A percentile compares a stretch with the other conserved stretches of the same genome.
phyloP scores from a whole-genome alignment of 2,329 filamentous ascomycete species.

The Penicillium carneum region DNA sequence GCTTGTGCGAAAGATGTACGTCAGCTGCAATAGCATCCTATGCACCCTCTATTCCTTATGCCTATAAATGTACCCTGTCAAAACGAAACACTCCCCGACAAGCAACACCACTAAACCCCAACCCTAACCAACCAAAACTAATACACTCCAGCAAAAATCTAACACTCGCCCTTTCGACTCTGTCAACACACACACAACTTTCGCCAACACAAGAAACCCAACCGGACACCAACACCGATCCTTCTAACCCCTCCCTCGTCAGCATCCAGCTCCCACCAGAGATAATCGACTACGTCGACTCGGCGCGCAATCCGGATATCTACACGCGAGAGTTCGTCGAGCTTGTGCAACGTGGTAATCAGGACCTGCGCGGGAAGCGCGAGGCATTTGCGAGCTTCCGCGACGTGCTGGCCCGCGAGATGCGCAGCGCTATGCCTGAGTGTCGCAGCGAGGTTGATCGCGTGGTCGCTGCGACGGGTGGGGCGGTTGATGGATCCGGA shows the following conservation, averaged over 20 bases:
- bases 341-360: slow-evolving; percentile 67
- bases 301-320: slow-evolving; percentile 70
- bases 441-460: slow-evolving; percentile 61
- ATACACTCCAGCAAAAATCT: slow-evolving; percentile 56
- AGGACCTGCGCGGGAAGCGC: slow-evolving; percentile 67
- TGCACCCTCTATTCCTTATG: background rate
- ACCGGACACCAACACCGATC: slow-evolving; percentile 40
- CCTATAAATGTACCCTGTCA: background rate
- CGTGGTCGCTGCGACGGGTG: slow-evolving; percentile 55
- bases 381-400: slow-evolving; percentile 66
- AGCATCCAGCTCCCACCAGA: slow-evolving; percentile 65
- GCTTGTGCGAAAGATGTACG: slow-evolving; percentile 65
- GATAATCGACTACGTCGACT: slow-evolving; percentile 69
- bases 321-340: slow-evolving; percentile 72
- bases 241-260: slow-evolving; percentile 55
- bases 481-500: slow-evolving; percentile 13
- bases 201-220: slow-evolving; percentile 22
- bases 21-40: background rate
- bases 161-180: slow-evolving; percentile 61
- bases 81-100: background rate
- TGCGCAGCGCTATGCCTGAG: slow-evolving; percentile 65
- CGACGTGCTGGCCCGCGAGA: slow-evolving; percentile 65
- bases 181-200: slow-evolving; percentile 54
- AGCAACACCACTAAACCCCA: background rate
- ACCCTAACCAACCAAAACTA: slow-evolving; percentile 9